Evolutionary conservation across 2,329 filamentous ascomycete species (phyloP), one percentile per base, ranked within the genome.

Genomic region (Kalaharituber pfeilii): DNA sequence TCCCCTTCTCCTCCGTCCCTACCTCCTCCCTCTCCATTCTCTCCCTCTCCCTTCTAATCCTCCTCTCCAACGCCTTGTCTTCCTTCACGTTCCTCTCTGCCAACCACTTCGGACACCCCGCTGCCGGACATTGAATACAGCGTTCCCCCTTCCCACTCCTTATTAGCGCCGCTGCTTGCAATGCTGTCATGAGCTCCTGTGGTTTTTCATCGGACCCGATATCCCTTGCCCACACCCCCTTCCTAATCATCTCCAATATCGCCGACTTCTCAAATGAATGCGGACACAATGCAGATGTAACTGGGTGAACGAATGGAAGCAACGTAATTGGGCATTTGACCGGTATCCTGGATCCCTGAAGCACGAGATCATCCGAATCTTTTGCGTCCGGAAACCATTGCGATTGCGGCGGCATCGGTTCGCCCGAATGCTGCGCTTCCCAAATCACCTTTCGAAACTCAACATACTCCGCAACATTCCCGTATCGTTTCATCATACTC

Each of bases 251-350:
- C 15, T 65, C 63, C 15, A 67, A 55, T 55, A 75, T 74, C 1
- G 72, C 72, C 2, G 62, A 57, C 18, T 66, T 68, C 60, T 75
- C 73, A 60, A 74, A 75, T 50, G 67, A 71, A 58, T 75, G 73
- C 0, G 69, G 70, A 57, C 73, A 75, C 62, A 72, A 71, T 1
- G 65, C 69, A 58, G 69, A 73, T 4, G 67, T 73, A 2, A 74
- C 68, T 0, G 73, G 73, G 53, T 73, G 67, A 5, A 62, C 60
- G 65, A 72, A 74, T 2, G 65, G 63, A 20, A 67, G 67, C 1
- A 74, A 65, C 1, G 73, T 75, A 24, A 75, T 61, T 0, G 73
- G 73, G 55, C 73, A 75, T 56, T 68, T 70, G 30, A 71, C 66
- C 2, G 70, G 71, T 55, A 70, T 66, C 29, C 66, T 67, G 60